Evolutionary conservation across 208 protist species (phyloP).

Genomic region (Trypanosoma lewisi): DNA sequence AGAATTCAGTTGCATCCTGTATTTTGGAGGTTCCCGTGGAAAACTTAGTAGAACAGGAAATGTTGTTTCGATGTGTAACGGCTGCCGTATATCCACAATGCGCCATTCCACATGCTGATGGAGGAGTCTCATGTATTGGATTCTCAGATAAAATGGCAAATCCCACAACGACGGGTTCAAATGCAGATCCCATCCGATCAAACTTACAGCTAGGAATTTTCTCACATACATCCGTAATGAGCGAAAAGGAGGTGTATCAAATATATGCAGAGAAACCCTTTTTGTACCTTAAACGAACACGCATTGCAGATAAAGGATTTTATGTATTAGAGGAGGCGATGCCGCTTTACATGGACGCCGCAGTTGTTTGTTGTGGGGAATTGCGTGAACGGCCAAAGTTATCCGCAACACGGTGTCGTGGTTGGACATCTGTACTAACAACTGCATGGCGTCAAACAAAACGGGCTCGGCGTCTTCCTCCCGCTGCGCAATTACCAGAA

Average conservation of each 20-base stretch:
- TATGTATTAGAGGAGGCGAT: constrained; percentile 31
- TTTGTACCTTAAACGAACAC: constrained; percentile 48
- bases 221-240: constrained; percentile 26
- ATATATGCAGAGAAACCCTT: constrained; percentile 29
- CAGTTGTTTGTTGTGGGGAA: constrained; percentile 68
- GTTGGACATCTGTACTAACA: constrained; percentile 76
- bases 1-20: constrained; percentile 4
- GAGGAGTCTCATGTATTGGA: constrained; percentile 21
- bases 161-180: background rate
- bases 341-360: constrained; percentile 54
- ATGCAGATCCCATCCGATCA: background rate
- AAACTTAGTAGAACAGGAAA: constrained; percentile 29
- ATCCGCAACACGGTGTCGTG: constrained; percentile 63
- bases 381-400: constrained; percentile 37
- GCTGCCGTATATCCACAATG: constrained; percentile 73
- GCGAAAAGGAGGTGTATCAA: constrained; percentile 13
- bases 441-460: constrained; percentile 71
- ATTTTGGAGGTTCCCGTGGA: constrained; percentile 43
- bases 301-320: constrained; percentile 23
- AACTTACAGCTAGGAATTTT: constrained; percentile 37
- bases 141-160: constrained; percentile 14
- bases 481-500: constrained; percentile 66
- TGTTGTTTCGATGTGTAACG: constrained; percentile 53
- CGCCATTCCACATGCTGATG: constrained; percentile 37
- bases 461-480: constrained; percentile 57